A percentile compares a stretch with the other conserved stretches of the same genome.
phyloP scores from a whole-genome alignment of 2,329 filamentous ascomycete genomes.

The Thermoascus crustaceus region DNA sequence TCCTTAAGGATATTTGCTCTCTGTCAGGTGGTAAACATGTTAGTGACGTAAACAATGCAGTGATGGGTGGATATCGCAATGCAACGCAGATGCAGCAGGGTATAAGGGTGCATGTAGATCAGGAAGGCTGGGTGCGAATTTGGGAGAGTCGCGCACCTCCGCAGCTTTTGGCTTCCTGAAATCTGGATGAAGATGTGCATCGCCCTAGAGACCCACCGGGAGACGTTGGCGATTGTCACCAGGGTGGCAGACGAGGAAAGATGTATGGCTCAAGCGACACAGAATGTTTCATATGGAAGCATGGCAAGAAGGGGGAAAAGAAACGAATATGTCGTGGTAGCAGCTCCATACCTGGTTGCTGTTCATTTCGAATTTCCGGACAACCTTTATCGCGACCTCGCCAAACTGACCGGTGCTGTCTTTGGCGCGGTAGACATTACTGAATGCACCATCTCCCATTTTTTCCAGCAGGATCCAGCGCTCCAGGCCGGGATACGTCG shows the following conservation, averaged over 20 bases:
- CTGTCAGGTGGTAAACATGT: constrained; percentile 42
- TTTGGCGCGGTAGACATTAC: constrained; percentile 88
- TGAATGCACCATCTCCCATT: constrained; percentile 99
- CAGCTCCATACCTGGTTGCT: constrained; percentile 79
- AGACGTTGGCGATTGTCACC: constrained; percentile 45
- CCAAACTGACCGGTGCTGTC: constrained; percentile 63
- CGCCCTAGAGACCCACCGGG: constrained; percentile 56
- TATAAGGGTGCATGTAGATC: constrained; percentile 6
- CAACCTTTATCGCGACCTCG: constrained; percentile 95
- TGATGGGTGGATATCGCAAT: constrained; percentile 6
- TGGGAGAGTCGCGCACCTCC: constrained; percentile 68
- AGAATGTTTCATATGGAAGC: constrained; percentile 19
- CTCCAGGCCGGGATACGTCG: constrained; percentile 74
- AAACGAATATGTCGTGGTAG: constrained; percentile 19
- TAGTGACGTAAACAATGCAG: constrained; percentile 14
- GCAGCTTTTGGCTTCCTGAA: constrained; percentile 93
- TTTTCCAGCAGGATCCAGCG: constrained; percentile 84
- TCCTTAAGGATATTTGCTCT: constrained; percentile 97
- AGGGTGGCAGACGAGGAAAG: constrained; percentile 16
- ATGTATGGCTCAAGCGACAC: constrained; percentile 16
- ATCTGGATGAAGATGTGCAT: constrained; percentile 88
- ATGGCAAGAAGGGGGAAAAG: constrained; percentile 18
- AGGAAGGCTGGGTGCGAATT: constrained; percentile 23
- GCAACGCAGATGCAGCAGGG: constrained; percentile 2
- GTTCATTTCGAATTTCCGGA: constrained; percentile 99